Conservation (phyloP, 2,329 filamentous ascomycete genomes). For the Ophiostoma australiae region DNA sequence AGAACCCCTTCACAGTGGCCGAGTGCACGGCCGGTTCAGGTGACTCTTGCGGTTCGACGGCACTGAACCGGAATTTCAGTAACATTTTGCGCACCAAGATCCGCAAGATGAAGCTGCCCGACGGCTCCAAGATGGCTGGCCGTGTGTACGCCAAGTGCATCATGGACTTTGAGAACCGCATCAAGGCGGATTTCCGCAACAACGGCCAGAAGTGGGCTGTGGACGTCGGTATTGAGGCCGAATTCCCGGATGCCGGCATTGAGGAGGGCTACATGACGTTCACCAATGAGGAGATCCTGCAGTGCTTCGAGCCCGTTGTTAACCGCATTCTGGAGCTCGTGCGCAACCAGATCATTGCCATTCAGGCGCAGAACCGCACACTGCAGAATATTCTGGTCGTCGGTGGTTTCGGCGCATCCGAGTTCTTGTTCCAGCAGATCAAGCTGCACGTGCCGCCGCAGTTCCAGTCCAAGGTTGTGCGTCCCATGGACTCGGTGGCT, state of each 20-base stretch:
- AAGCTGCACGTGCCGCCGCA: constrained; percentile 97
- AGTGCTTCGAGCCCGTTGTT: constrained; percentile 97
- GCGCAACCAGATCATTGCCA: constrained; percentile 96
- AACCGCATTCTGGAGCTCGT: constrained; percentile 95
- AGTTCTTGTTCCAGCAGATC: constrained; percentile 99
- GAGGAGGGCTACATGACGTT: constrained; percentile 99
- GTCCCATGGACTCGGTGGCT: constrained; percentile 97
- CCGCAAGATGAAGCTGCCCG: constrained; percentile 96
- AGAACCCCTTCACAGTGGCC: constrained; percentile 92
- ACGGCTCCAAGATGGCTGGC: constrained; percentile 94
- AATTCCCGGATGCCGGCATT: constrained; percentile 95
- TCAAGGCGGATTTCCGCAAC: constrained; percentile 99
- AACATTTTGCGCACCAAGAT: constrained; percentile 98
- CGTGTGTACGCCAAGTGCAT: constrained; percentile 99
- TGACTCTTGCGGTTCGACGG: constrained; percentile 97
- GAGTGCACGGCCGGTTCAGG: constrained; percentile 97
- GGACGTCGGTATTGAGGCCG: constrained; percentile 95
- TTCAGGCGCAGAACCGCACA: constrained; percentile 91
- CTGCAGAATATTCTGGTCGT: constrained; percentile 96
- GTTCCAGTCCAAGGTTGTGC: constrained; percentile 96
- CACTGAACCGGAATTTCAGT: constrained; percentile 95
- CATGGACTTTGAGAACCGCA: constrained; percentile 99
- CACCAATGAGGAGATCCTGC: constrained; percentile 96
- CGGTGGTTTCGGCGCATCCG: constrained; percentile 94
- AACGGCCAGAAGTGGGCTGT: constrained; percentile 99